Percentiles rank a stretch among this genome's conserved stretches.
phyloP scores from a whole-genome alignment of 495 filamentous ascomycete genomes.

The Wilcoxina mikolae region DNA sequence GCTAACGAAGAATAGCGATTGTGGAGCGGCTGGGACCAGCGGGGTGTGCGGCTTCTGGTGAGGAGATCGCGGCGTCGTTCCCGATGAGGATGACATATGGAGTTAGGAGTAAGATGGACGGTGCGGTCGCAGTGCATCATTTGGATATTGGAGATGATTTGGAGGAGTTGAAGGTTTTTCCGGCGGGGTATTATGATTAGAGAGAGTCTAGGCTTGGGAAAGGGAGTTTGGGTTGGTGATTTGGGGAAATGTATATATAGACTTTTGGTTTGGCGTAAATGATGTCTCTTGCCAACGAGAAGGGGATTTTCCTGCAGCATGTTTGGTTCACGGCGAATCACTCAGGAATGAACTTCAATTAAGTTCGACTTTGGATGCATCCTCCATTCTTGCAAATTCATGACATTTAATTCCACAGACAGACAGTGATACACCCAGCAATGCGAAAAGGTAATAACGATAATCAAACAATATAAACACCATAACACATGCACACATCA shows the following conservation, averaged over 20 bases:
- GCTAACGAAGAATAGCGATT: constrained; percentile 12
- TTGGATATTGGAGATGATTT: constrained; percentile 24
- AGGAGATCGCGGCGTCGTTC: constrained; percentile 16
- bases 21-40: constrained; percentile 23
- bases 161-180: constrained; percentile 5
- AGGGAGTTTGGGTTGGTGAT: neutral
- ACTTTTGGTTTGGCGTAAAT: neutral
- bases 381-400: no score
- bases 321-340: no score
- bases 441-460: no score
- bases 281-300: no score
- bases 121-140: constrained; percentile 10
- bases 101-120: constrained; percentile 5
- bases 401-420: no score
- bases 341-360: no score
- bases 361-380: no score
- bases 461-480: no score
- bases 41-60: constrained; percentile 18
- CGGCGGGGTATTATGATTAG: constrained; percentile 17
- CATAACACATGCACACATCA: no score
- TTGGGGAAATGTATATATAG: neutral
- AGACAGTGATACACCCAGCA: no score
- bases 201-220: neutral
- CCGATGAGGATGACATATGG: constrained; percentile 16
- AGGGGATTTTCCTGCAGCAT: no score